phyloP scores from a whole-genome alignment of 208 protist species.

The Trypanosoma avium region DNA sequence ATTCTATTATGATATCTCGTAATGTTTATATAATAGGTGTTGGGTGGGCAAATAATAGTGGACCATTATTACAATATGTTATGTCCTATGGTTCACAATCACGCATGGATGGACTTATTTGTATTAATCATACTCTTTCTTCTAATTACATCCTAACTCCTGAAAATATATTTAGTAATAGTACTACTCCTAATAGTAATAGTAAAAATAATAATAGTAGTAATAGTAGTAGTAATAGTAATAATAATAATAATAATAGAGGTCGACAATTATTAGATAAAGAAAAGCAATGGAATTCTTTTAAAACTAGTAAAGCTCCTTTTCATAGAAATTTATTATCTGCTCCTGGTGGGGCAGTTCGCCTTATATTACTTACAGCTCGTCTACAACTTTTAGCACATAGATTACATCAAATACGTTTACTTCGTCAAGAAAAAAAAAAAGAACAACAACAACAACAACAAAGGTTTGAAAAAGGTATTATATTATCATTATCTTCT shows the following conservation, averaged over 20 bases:
- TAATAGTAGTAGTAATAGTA: too few species aligned
- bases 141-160: slow-evolving; percentile 31
- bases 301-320: background rate
- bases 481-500: too few species aligned
- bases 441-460: background rate
- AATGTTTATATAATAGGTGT: slow-evolving; percentile 37
- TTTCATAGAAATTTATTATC: slow-evolving; percentile 28
- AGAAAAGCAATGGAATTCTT: background rate
- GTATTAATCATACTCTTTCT: slow-evolving; percentile 40
- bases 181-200: too few species aligned
- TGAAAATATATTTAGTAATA: background rate
- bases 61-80: slow-evolving; percentile 40
- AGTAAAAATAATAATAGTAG: too few species aligned
- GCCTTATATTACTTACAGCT: slow-evolving; percentile 38
- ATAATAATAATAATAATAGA: too few species aligned
- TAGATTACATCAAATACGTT: slow-evolving; percentile 7
- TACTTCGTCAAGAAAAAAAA: background rate
- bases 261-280: background rate
- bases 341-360: slow-evolving; percentile 24
- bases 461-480: background rate
- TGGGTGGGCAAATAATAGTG: slow-evolving; percentile 40
- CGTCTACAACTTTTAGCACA: slow-evolving; percentile 37
- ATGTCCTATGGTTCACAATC: slow-evolving; percentile 33
- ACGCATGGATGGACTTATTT: slow-evolving; percentile 39
- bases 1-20: background rate